A percentile compares a stretch with the other conserved stretches of the same genome.
Evolutionary conservation across 2,329 filamentous ascomycete genomes (phyloP).

Genomic region (Alternaria atra): DNA sequence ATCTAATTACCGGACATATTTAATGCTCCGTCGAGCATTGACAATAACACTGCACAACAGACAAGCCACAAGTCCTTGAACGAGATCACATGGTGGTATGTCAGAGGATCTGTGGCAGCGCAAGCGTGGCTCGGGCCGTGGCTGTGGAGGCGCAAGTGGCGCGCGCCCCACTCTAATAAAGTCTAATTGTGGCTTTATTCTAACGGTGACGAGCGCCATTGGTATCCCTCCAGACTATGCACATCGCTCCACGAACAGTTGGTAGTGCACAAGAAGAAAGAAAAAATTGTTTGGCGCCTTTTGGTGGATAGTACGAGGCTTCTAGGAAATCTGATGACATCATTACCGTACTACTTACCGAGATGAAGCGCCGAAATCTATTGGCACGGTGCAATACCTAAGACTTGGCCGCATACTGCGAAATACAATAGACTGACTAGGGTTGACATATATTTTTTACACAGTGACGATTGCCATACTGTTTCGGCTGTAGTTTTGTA

Average conservation of each 20-base stretch:
- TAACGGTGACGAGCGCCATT: neutral
- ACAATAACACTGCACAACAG: neutral
- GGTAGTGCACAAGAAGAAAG: neutral
- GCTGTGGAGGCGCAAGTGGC: conserved; percentile 1
- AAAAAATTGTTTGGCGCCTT: neutral
- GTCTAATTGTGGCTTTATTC: conserved; percentile 3
- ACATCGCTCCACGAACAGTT: neutral
- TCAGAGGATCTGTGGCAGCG: neutral
- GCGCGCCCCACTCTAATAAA: neutral
- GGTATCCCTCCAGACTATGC: neutral
- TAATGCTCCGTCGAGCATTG: neutral
- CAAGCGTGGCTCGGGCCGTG: neutral
- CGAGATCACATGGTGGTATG: neutral
- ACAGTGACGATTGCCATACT: neutral
- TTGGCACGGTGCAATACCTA: neutral
- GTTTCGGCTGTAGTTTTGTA: neutral
- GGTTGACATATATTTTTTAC: neutral
- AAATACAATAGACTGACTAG: neutral
- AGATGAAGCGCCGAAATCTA: neutral
- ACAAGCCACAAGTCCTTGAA: neutral
- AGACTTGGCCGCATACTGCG: neutral
- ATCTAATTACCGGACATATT: neutral
- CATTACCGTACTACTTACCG: neutral
- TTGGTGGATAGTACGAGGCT: neutral
- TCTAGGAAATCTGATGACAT: neutral